Evolutionary conservation across 108 stramenopile genomes (phyloP).

Genomic region (Chaetoceros tenuissimus): DNA sequence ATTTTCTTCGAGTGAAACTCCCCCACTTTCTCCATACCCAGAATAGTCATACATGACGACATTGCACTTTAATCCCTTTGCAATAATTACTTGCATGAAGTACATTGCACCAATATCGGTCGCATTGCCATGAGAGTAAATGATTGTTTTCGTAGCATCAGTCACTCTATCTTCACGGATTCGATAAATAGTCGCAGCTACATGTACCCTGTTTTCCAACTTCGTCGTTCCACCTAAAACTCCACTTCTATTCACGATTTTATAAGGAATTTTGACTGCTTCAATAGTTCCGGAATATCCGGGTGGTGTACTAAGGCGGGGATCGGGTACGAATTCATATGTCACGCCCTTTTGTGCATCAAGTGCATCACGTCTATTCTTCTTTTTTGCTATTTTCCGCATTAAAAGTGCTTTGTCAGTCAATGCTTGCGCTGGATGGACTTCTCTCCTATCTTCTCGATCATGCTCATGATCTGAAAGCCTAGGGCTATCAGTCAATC

Average conservation of each 20-base stretch:
- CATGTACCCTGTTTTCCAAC: conserved; percentile 12
- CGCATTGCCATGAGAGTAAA: conserved; percentile 89
- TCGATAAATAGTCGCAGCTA: conserved; percentile 60
- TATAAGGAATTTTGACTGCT: conserved; percentile 66
- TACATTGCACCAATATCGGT: conserved; percentile 84
- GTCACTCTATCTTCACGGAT: conserved; percentile 22
- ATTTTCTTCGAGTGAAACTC: conserved; percentile 66
- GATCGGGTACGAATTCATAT: conserved; percentile 45
- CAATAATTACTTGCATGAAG: conserved; percentile 45
- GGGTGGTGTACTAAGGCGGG: conserved; percentile 30
- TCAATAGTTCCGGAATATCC: conserved; percentile 27
- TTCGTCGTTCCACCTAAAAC: background rate
- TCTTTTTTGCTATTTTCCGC: conserved; percentile 51
- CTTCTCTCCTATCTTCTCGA: conserved; percentile 5
- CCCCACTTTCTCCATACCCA: conserved; percentile 80
- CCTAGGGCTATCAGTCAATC: too few relatives aligned
- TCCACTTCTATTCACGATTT: conserved; percentile 7
- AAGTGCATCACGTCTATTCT: conserved; percentile 38
- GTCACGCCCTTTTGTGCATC: conserved; percentile 48
- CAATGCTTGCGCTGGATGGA: conserved; percentile 50
- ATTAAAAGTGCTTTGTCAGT: conserved; percentile 50
- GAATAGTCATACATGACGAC: conserved; percentile 82
- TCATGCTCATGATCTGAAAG: background rate
- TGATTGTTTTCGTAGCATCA: conserved; percentile 52
- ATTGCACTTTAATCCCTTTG: conserved; percentile 56